Conservation (phyloP, 2,329 filamentous ascomycete genomes). For the Tolypocladium endophyticum region DNA sequence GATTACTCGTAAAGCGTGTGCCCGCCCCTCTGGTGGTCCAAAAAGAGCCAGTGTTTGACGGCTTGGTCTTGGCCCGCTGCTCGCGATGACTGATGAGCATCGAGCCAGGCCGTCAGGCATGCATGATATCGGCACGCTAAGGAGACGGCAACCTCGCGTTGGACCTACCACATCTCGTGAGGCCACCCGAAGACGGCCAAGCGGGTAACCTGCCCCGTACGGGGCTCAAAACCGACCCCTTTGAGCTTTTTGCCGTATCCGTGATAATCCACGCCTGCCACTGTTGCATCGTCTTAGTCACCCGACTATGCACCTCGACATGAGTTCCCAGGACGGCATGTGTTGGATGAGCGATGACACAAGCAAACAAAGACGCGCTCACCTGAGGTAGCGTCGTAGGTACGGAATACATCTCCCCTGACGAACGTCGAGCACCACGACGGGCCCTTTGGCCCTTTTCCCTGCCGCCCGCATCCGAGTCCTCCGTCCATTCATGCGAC, state of each 20-base stretch:
- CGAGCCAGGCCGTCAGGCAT: not conserved
- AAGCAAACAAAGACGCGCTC: not conserved
- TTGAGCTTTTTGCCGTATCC: not conserved
- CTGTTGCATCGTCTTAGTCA: not conserved
- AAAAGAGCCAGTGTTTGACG: not conserved
- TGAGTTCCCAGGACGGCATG: not conserved
- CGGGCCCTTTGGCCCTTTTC: not conserved
- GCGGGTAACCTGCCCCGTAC: not conserved
- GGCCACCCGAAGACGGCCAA: not conserved
- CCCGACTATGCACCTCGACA: not conserved
- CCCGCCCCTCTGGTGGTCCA: not conserved
- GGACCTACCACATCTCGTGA: not conserved
- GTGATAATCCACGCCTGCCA: too few relatives aligned
- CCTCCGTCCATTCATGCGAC: not conserved
- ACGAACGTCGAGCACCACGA: not conserved
- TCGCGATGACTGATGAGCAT: not conserved
- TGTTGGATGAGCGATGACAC: not conserved
- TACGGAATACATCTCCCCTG: not conserved
- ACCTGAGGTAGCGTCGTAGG: not conserved
- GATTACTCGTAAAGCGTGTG: not conserved
- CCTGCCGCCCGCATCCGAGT: not conserved
- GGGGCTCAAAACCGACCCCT: too few relatives aligned
- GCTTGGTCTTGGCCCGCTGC: not conserved
- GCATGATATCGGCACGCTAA: not conserved
- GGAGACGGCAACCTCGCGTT: not conserved